Evolutionary conservation across 2,329 filamentous ascomycete species (phyloP), one percentile per base, ranked within the genome.

Genomic region (Xylaria arbuscula): DNA sequence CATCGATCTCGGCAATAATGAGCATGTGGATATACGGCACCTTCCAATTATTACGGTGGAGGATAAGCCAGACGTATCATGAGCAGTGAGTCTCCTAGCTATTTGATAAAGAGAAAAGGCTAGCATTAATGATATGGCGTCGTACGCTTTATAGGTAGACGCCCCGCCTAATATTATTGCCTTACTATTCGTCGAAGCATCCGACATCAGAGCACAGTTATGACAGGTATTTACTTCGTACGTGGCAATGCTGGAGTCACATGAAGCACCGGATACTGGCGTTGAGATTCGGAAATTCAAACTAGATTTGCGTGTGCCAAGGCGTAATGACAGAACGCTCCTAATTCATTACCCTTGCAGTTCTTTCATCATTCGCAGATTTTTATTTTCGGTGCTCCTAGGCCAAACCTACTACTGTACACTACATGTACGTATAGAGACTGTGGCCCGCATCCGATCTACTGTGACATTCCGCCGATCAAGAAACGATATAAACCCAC

Each of bases 11-110:
- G 87, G 84, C 24, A 92, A 88, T 40, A 90, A 93, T 75, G 92
- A 94, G 80, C 90, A 92, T 76, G 90, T 93, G 3, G 92, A 95
- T 78, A 89, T 94, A 63, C 86, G 88, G 68, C 91, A 95, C 69
- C 77, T 96, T 71, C 93, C 93, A 0, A 89, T 87, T 53, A 88
- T 93, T 73, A 80, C 93, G 62, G 85, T 90, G 17, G 80, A 83
- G 67, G 57, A 60, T 15, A 72, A 59, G 54, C 28, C 48, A 55
- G 61, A 64, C 54, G 63, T n/a, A 51, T 59, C 48, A 67, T 57
- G 45, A 56, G 13, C 19, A 66, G 17, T 24, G n/a, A 34, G 40
- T 40, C 32, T 24, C 19, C n/a, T 47, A 9, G 17, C 45, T 40
- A 1, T 50, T 45, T 36, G 15, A 47, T 32, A 42, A 51, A 51